Evolutionary conservation across 2,329 filamentous ascomycete genomes (phyloP).

Genomic region (Colletotrichum graminicola): DNA sequence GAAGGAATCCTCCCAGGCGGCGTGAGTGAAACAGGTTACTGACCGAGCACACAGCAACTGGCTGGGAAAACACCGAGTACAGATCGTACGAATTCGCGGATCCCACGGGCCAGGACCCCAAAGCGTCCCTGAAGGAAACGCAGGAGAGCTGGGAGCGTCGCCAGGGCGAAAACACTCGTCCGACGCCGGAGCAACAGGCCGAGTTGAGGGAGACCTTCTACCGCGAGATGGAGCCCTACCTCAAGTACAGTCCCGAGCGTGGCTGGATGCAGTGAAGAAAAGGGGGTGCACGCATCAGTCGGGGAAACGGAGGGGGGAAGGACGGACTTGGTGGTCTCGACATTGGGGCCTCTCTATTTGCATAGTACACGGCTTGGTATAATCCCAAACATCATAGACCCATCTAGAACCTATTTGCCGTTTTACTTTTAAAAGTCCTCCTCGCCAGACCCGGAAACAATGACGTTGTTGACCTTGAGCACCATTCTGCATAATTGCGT

Average conservation of each 20-base stretch:
- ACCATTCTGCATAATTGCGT: slow-evolving; percentile 99
- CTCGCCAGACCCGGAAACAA: slow-evolving; percentile 88
- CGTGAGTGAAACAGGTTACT: slow-evolving; percentile 11
- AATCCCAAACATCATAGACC: slow-evolving; percentile 41
- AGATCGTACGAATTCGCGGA: slow-evolving; percentile 76
- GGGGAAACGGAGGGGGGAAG: background rate
- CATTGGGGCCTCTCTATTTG: slow-evolving; percentile 41
- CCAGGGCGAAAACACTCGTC: slow-evolving; percentile 54
- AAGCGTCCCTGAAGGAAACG: slow-evolving; percentile 63
- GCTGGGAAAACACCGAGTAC: slow-evolving; percentile 80
- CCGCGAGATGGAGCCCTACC: slow-evolving; percentile 51
- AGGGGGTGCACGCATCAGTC: background rate
- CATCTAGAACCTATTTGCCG: slow-evolving; percentile 37
- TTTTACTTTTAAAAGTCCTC: slow-evolving; percentile 78
- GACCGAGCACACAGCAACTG: slow-evolving; percentile 67
- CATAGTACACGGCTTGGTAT: slow-evolving; percentile 44
- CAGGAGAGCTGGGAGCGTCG: slow-evolving; percentile 61
- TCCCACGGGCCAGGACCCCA: slow-evolving; percentile 60
- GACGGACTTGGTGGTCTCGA: slow-evolving; percentile 37
- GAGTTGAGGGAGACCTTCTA: slow-evolving; percentile 57
- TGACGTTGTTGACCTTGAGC: slow-evolving; percentile 96
- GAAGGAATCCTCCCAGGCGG: background rate
- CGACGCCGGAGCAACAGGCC: slow-evolving; percentile 60
- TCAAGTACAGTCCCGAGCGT: slow-evolving; percentile 49
- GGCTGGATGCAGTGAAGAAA: slow-evolving; percentile 40